Evolutionary conservation across 75 land plant genomes (phyloP), one percentile per base, ranked within the genome.

Genomic region (Adiantum capillusveneris): DNA sequence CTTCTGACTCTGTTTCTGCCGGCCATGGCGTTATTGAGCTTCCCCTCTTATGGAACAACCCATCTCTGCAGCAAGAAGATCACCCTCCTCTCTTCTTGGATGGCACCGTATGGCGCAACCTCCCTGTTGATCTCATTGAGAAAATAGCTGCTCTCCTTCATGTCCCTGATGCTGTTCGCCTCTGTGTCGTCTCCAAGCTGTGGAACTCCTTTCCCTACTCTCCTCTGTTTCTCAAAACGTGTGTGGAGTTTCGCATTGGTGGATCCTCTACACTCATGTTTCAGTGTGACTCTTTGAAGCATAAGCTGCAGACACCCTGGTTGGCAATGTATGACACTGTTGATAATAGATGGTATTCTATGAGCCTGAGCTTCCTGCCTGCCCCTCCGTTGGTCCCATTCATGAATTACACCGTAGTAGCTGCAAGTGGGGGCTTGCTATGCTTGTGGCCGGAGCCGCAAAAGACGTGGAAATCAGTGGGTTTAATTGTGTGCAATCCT

Each of bases 121-220:
- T 69, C 11, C 71, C 71, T 13, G 11, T 24, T 28, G 71, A 69
- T 46, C 66, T 69, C 17, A 27, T 69, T 13, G 71, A 69, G 30
- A 27, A 57, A 14, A 49, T 56, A 9, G 42, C 61, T 18, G 58
- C 65, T 19, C 39, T 39, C 46, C 49, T 69, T 6, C 65, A 65
- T 27, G 54, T 69, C 24, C 65, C 48, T 18, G 51, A 42, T 43
- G 44, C 53, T 22, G 39, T 62, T 29, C 64, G 71, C 50, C 29
- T 69, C n/a, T 26, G 65, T 19, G 26, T 29, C 25, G 65, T 69
- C 39, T 69, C 65, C 71, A 53, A 62, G 29, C 56, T 19, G n/a
- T 69, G 71, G 71, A 60, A 60, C 53, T 28, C 56, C 56, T 31
- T 68, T 27, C 25, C 50, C 17, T 58, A 18, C 28, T 68, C 44